phyloP scores from a whole-genome alignment of 2,329 filamentous ascomycete genomes.

The Aspergillus puulaauensis region DNA sequence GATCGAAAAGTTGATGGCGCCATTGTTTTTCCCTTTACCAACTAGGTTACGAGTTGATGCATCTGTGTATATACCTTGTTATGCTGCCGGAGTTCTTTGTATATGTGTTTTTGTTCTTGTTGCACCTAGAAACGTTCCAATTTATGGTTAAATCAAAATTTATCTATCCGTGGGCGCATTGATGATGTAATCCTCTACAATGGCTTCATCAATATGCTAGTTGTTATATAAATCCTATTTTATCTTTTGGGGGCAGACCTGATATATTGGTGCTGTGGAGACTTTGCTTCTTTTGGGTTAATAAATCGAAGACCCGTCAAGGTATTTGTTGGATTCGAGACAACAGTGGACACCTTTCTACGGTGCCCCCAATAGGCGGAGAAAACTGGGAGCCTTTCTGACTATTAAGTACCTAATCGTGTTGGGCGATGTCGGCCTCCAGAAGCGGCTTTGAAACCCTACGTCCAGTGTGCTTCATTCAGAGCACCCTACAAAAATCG shows the following conservation, averaged over 20 bases:
- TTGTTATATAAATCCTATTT: background rate
- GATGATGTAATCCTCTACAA: background rate
- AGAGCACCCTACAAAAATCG: background rate
- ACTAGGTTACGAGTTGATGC: slow-evolving; percentile 1
- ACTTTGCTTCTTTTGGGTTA: too few relatives aligned
- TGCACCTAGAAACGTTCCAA: background rate
- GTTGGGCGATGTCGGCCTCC: too few relatives aligned
- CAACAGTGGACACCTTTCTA: too few relatives aligned
- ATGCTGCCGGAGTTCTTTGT: slow-evolving; percentile 4
- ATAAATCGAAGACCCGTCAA: too few relatives aligned
- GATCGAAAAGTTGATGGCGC: slow-evolving; percentile 8
- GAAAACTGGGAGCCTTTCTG: too few relatives aligned
- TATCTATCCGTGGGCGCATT: background rate
- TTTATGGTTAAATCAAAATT: background rate
- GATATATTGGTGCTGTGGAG: background rate
- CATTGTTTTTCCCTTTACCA: background rate
- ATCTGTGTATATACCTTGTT: slow-evolving; percentile 9
- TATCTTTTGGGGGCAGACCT: background rate
- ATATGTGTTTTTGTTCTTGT: background rate
- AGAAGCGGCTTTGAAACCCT: too few relatives aligned
- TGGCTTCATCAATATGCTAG: background rate
- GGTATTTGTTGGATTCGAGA: too few relatives aligned
- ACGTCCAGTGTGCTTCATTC: too few relatives aligned
- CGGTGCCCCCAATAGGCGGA: too few relatives aligned
- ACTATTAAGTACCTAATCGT: too few relatives aligned